phyloP scores from a whole-genome alignment of 192 early-diverging fungal genomes.

The Coemansia reversa region DNA sequence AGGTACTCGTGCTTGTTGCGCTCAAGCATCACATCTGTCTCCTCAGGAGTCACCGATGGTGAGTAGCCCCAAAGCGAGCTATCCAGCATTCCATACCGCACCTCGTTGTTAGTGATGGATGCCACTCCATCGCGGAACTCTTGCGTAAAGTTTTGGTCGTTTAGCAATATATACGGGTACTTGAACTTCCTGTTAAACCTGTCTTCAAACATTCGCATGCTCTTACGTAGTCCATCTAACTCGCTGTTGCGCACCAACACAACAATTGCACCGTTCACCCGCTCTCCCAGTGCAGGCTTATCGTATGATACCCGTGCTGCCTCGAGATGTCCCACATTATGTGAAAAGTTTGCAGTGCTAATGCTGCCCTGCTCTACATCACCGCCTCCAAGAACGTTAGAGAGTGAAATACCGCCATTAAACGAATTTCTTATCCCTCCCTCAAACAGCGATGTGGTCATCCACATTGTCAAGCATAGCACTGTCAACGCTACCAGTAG shows the following conservation, averaged over 20 bases:
- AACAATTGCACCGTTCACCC: constrained; percentile 61
- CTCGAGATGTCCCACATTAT: constrained; percentile 13
- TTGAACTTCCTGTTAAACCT: constrained; percentile 68
- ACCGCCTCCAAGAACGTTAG: constrained; percentile 14
- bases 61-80: constrained; percentile 48
- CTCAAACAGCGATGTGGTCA: constrained; percentile 29
- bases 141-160: constrained; percentile 69
- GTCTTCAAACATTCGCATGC: constrained; percentile 65
- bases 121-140: constrained; percentile 61
- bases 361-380: constrained; percentile 7
- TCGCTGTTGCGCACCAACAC: constrained; percentile 70
- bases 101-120: constrained; percentile 44
- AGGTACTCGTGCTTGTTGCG: constrained; percentile 56
- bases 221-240: constrained; percentile 58
- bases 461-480: constrained; percentile 34
- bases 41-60: constrained; percentile 41
- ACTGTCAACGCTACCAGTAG: constrained; percentile 19
- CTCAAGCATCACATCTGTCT: constrained; percentile 36
- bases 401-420: constrained; percentile 1
- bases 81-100: constrained; percentile 45
- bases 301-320: constrained; percentile 42
- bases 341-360: constrained; percentile 1
- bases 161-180: constrained; percentile 81
- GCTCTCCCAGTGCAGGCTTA: constrained; percentile 35
- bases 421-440: constrained; percentile 9